Evolutionary conservation across 78 protist species (phyloP).

Genomic region (Cavenderia fasciculata): DNA sequence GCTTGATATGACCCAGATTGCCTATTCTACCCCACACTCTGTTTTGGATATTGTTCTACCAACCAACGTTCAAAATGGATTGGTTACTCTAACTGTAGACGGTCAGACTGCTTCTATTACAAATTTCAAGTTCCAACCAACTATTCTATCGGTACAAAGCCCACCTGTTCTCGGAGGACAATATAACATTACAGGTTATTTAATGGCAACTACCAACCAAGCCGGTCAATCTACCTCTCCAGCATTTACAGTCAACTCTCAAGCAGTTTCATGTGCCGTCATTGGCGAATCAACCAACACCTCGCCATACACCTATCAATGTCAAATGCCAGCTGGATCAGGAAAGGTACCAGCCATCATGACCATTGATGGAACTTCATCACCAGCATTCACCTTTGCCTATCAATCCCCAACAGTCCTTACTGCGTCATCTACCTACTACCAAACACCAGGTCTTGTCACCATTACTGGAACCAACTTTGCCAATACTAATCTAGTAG

Average conservation of each 20-base stretch:
- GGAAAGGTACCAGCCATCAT: background rate
- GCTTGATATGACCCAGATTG: no score
- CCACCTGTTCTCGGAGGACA: background rate
- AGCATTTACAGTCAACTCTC: background rate
- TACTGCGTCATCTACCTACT: slow-evolving; percentile 15
- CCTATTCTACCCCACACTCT: no score
- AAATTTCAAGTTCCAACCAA: no score
- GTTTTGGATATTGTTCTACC: background rate
- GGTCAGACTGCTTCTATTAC: no score
- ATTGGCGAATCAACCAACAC: background rate
- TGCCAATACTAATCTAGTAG: no score
- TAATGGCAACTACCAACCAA: background rate
- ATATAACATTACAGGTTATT: background rate
- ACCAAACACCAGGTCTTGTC: background rate
- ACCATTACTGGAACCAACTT: slow-evolving; percentile 3
- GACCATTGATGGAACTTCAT: background rate
- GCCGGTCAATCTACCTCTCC: no score
- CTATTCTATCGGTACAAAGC: no score
- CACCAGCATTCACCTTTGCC: background rate
- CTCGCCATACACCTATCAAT: background rate
- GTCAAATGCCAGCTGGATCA: background rate
- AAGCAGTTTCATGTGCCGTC: background rate
- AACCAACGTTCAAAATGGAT: background rate
- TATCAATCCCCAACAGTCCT: background rate
- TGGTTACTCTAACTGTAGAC: background rate